phyloP scores from a whole-genome alignment of 2,329 filamentous ascomycete species.

The Dothiorella sarmentorum region DNA sequence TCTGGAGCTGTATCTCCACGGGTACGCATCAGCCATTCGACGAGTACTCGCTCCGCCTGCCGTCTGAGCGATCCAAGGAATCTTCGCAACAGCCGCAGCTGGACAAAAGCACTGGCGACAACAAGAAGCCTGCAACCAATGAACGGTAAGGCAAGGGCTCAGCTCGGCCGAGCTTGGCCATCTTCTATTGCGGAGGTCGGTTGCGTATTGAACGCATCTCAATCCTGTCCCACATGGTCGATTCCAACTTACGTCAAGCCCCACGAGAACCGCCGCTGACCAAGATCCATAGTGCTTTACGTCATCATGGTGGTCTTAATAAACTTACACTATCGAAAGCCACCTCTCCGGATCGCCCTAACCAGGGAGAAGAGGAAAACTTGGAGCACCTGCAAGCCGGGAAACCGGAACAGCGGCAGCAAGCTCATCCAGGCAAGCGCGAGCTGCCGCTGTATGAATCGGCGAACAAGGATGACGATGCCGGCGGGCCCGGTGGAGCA shows the following conservation, averaged over 20 bases:
- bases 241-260: background rate
- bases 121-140: background rate
- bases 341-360: background rate
- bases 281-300: background rate
- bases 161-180: background rate
- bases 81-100: background rate
- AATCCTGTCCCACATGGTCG: background rate
- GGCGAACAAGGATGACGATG: slow-evolving; percentile 2
- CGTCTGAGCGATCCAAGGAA: slow-evolving; percentile 17
- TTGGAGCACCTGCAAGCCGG: background rate
- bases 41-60: slow-evolving; percentile 22
- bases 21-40: slow-evolving; percentile 7
- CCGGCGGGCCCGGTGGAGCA: background rate
- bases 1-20: slow-evolving; percentile 61
- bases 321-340: slow-evolving; percentile 11
- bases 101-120: background rate
- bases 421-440: background rate
- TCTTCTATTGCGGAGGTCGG: background rate
- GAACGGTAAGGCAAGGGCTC: slow-evolving; percentile 13
- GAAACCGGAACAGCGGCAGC: background rate
- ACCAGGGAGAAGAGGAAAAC: background rate
- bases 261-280: background rate
- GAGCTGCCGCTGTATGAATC: slow-evolving; percentile 14
- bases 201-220: background rate
- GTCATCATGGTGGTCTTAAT: background rate